Base-by-base conservation (phyloP, 108 stramenopile species). In the Conticribra weissflogii region DNA sequence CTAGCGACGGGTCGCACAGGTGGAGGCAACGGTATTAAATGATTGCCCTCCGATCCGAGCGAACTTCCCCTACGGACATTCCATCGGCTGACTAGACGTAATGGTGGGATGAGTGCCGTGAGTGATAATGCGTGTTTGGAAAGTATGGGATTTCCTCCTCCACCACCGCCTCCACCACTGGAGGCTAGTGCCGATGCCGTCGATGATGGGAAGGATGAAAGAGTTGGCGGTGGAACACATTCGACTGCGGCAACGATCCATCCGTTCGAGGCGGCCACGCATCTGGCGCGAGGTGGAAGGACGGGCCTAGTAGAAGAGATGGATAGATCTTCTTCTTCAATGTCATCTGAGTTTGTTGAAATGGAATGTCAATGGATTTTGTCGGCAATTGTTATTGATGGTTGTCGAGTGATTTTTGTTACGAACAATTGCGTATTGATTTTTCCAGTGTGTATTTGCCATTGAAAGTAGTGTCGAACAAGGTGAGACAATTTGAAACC, bases 191-290 rank as follows among this genome's bases (percentile, higher is more conserved):
- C 17, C 31, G 72, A 73, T 34, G 55, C 44, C 3, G 64, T 32
- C 21, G 22, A 30, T 44, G 52, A 27, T 25, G 70, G 44, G 17
- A 63, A 41, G 17, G 74, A 60, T 24, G 58, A 49, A 21, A 25
- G 28, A 44, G 16, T 48, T 30, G 68, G 64, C 22, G 74, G 71
- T 33, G 45, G 76, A 36, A 31, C 31, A 62, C 87, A 87, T 72
- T 94, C 92, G 34, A 94, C 66, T 2, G 75, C 85, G 14, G 92
- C 88, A 27, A 94, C 86, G 61, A 94, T 94, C 89, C 89, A 91
- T 19, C 89, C 88, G 59, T 94, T 94, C 64, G 88, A 85, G 1
- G 88, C 81, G 21, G 89, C 86, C 7, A 89, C 89, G 64, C 89
- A 94, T 9, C 68, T 72, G 15, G 72, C 48, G 2, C 78, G 74